A percentile compares a stretch with the other conserved stretches of the same genome.
Conservation (phyloP, 495 filamentous ascomycete species). For the Xylaria cubensis region DNA sequence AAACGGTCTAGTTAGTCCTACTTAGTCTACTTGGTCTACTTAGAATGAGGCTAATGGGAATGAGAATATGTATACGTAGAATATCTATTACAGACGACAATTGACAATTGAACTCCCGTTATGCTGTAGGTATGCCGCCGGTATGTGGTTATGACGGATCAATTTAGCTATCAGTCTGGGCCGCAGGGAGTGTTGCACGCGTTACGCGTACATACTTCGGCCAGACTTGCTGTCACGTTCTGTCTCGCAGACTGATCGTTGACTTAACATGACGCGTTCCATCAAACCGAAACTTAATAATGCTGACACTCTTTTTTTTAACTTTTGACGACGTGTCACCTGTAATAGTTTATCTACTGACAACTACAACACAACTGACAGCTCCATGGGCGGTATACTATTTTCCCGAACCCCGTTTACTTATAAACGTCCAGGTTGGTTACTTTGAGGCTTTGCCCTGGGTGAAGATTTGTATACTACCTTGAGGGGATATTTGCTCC, state of each 20-base stretch:
- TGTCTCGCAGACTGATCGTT: not conserved
- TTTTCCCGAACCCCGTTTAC: not conserved
- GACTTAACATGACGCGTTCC: slow-evolving; percentile 19
- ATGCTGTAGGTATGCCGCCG: not conserved
- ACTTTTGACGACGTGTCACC: not conserved
- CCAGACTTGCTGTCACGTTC: not conserved
- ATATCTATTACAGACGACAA: not conserved
- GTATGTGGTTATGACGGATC: not conserved
- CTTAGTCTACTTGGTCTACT: too few relatives aligned
- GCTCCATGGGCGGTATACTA: not conserved
- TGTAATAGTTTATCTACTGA: not conserved
- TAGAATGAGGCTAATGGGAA: not conserved
- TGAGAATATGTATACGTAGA: not conserved
- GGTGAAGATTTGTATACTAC: not conserved
- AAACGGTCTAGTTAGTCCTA: not conserved
- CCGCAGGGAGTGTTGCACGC: not conserved
- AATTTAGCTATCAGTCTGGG: not conserved
- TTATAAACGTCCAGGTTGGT: not conserved
- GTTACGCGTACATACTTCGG: slow-evolving; percentile 16
- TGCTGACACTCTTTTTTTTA: not conserved
- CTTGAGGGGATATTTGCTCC: not conserved
- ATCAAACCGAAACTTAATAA: slow-evolving; percentile 15
- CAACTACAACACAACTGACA: not conserved
- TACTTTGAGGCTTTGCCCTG: not conserved
- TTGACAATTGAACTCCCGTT: not conserved